Percentiles rank a stretch among this genome's conserved stretches.
Conservation (phyloP, 116 monocot genomes). For the Papilionanthe hybrid region DNA sequence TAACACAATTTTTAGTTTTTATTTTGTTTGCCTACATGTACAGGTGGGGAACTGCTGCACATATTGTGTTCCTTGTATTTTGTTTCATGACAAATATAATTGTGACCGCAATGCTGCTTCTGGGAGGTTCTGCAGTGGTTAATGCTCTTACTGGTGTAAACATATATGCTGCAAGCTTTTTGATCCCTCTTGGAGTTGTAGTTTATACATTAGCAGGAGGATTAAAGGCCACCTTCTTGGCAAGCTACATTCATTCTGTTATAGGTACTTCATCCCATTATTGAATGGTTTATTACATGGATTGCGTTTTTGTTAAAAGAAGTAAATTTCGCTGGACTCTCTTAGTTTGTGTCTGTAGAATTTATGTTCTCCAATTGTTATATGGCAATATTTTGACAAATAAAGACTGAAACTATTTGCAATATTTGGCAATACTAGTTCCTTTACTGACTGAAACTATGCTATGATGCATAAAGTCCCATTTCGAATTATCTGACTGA, state of each 20-base stretch:
- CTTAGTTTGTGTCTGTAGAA: neutral
- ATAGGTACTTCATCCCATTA: slow-evolving; percentile 42
- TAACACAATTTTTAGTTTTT: neutral
- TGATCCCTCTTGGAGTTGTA: slow-evolving; percentile 90
- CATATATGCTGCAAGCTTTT: slow-evolving; percentile 84
- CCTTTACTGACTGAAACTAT: no score
- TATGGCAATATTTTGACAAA: no score
- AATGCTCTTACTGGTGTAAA: slow-evolving; percentile 92
- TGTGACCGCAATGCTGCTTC: slow-evolving; percentile 96
- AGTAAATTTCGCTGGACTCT: neutral
- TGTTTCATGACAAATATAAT: slow-evolving; percentile 98
- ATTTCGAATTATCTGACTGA: no score
- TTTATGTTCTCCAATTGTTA: no score
- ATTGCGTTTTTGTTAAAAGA: neutral
- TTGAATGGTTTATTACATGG: neutral
- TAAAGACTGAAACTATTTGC: no score
- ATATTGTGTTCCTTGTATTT: slow-evolving; percentile 79
- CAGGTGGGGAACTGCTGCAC: slow-evolving; percentile 92
- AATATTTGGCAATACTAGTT: no score
- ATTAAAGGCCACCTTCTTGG: slow-evolving; percentile 92
- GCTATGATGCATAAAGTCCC: no score
- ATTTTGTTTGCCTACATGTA: neutral
- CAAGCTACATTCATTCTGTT: slow-evolving; percentile 94
- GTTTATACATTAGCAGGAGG: slow-evolving; percentile 92
- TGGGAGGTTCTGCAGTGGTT: slow-evolving; percentile 91